phyloP scores from a whole-genome alignment of 1,139 yeast species.

The Scheffersomyces insectosa region DNA sequence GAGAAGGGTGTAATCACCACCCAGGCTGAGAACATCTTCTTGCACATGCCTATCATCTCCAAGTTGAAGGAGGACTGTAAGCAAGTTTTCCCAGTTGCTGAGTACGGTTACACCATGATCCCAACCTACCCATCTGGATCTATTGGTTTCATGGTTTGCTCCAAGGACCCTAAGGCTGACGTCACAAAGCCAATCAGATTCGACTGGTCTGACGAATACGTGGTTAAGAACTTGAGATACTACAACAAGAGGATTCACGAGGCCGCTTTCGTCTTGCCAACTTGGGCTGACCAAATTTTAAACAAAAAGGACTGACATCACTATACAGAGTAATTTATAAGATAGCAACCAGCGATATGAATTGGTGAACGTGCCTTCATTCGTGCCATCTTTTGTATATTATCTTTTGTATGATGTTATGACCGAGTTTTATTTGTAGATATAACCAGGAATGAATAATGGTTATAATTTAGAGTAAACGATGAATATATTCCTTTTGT shows the following conservation, averaged over 20 bases:
- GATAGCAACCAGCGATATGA: neutral
- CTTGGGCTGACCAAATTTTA: slow-evolving; percentile 62
- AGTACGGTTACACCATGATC: slow-evolving; percentile 83
- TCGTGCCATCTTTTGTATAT: neutral
- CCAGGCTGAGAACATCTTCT: slow-evolving; percentile 90
- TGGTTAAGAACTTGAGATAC: slow-evolving; percentile 66
- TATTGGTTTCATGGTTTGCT: slow-evolving; percentile 91
- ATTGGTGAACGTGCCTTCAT: neutral
- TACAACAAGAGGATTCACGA: slow-evolving; percentile 78
- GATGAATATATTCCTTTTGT: no score
- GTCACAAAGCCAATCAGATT: slow-evolving; percentile 69
- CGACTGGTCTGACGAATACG: slow-evolving; percentile 61
- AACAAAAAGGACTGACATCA: slow-evolving; percentile 18
- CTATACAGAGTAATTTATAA: neutral
- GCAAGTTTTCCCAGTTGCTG: slow-evolving; percentile 83
- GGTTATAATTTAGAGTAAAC: slow-evolving; percentile 1
- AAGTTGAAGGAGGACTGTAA: slow-evolving; percentile 73
- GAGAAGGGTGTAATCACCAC: slow-evolving; percentile 88
- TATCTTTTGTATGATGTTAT: neutral
- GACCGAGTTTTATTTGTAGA: slow-evolving; percentile 6
- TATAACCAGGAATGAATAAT: slow-evolving; percentile 6
- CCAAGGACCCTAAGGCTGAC: slow-evolving; percentile 65
- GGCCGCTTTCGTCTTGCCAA: slow-evolving; percentile 87
- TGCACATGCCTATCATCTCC: slow-evolving; percentile 77
- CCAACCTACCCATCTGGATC: slow-evolving; percentile 96